Percentiles rank a stretch among this genome's conserved stretches.
phyloP scores from a whole-genome alignment of 2,329 filamentous ascomycete genomes.

The Penicillium sp. region DNA sequence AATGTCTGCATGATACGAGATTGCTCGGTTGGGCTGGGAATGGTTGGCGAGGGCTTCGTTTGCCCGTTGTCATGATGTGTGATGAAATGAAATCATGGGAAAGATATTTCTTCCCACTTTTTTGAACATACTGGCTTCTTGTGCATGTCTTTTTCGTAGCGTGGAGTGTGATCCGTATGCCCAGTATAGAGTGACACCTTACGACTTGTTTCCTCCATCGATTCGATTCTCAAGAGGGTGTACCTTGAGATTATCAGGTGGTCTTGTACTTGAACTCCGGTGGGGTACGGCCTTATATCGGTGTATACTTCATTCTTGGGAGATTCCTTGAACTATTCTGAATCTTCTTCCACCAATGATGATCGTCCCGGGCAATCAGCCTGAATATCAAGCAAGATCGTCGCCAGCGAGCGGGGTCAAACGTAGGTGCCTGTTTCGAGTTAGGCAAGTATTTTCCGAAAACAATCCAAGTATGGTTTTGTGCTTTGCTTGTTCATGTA shows the following conservation, averaged over 20 bases:
- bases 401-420: too few relatives aligned
- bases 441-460: not conserved
- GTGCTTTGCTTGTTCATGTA: too few relatives aligned
- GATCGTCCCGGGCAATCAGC: not conserved
- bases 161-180: not conserved
- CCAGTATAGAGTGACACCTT: too few relatives aligned
- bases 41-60: not conserved
- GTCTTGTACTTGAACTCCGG: not conserved
- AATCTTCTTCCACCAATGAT: constrained; percentile 5
- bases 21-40: constrained; percentile 11
- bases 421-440: not conserved
- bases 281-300: not conserved
- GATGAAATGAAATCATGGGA: constrained; percentile 18
- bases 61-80: constrained; percentile 20
- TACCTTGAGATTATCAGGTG: too few relatives aligned
- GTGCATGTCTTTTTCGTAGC: not conserved
- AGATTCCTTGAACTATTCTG: not conserved
- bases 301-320: not conserved
- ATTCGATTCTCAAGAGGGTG: not conserved
- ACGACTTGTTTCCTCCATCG: not conserved
- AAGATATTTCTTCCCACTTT: not conserved
- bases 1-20: constrained; percentile 23
- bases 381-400: not conserved
- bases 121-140: not conserved
- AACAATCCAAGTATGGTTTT: too few relatives aligned